Conservation (phyloP, 495 filamentous ascomycete genomes). For the Aspergillus sclerotiicarbonarius region DNA sequence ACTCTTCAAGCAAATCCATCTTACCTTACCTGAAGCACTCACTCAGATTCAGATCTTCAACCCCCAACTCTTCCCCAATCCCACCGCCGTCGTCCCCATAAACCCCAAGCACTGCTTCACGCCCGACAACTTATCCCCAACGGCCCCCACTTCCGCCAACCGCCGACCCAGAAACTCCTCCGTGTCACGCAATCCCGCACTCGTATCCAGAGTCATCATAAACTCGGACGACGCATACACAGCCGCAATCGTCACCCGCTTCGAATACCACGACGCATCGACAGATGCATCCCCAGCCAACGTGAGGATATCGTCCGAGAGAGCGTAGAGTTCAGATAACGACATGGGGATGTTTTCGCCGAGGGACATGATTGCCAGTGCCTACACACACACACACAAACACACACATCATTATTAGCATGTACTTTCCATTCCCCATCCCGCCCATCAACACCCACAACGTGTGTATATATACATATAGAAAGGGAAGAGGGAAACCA, state of each 20-base stretch:
- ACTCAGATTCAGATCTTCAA: slow-evolving; percentile 38
- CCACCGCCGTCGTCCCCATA: slow-evolving; percentile 55
- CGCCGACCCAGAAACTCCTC: slow-evolving; percentile 74
- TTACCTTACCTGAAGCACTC: neutral
- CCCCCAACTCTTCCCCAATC: slow-evolving; percentile 46
- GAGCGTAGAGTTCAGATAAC: slow-evolving; percentile 70
- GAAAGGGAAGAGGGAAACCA: slow-evolving; percentile 21
- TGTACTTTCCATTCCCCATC: neutral
- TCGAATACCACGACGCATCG: slow-evolving; percentile 88
- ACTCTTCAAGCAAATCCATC: neutral
- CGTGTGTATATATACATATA: too few species aligned
- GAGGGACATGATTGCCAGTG: slow-evolving; percentile 84
- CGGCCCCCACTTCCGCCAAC: slow-evolving; percentile 61
- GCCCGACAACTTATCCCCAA: slow-evolving; percentile 58
- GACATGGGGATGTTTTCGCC: slow-evolving; percentile 73
- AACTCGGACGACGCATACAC: slow-evolving; percentile 86
- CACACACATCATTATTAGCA: neutral
- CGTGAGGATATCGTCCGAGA: slow-evolving; percentile 84
- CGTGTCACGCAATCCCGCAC: slow-evolving; percentile 65
- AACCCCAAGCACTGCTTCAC: slow-evolving; percentile 76
- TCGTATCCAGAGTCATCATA: slow-evolving; percentile 87
- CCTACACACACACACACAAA: slow-evolving; percentile 45
- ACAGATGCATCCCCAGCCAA: slow-evolving; percentile 79
- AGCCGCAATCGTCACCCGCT: slow-evolving; percentile 69
- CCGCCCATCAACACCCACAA: too few species aligned